Evolutionary conservation across 768 basidiomycete genomes (phyloP).

Genomic region (Lactarius trivialis): DNA sequence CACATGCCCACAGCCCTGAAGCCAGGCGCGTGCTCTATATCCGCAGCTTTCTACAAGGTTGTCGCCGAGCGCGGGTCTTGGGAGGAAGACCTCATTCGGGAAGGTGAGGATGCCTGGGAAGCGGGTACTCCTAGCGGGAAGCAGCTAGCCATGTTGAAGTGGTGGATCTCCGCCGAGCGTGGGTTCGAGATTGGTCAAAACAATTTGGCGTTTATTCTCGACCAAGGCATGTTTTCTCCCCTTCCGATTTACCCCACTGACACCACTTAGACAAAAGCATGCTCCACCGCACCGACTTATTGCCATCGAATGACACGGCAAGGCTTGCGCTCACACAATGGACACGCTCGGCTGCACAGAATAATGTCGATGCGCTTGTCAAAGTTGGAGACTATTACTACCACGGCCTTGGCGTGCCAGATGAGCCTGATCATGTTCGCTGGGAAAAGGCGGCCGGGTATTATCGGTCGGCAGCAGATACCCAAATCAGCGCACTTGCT

Average conservation of each 20-base stretch:
- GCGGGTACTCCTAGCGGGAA: slow-evolving; percentile 63
- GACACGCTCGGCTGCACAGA: slow-evolving; percentile 89
- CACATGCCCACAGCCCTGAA: slow-evolving; percentile 42
- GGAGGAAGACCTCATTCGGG: slow-evolving; percentile 72
- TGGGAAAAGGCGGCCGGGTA: slow-evolving; percentile 90
- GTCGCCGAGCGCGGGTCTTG: slow-evolving; percentile 89
- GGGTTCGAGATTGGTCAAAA: slow-evolving; percentile 93
- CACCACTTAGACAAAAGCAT: slow-evolving; percentile 55
- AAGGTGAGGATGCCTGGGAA: slow-evolving; percentile 74
- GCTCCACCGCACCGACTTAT: slow-evolving; percentile 55
- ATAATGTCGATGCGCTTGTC: slow-evolving; percentile 93
- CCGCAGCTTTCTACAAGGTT: slow-evolving; percentile 89
- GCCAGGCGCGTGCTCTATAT: slow-evolving; percentile 78
- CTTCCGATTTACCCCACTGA: slow-evolving; percentile 1
- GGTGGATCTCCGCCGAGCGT: slow-evolving; percentile 92
- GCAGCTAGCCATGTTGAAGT: slow-evolving; percentile 81
- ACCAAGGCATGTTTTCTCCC: slow-evolving; percentile 61
- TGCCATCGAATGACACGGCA: slow-evolving; percentile 79
- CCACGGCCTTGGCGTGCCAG: slow-evolving; percentile 74
- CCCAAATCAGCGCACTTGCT: slow-evolving; percentile 85
- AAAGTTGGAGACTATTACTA: slow-evolving; percentile 99
- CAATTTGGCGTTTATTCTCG: slow-evolving; percentile 87
- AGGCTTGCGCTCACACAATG: slow-evolving; percentile 84
- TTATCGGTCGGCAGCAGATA: slow-evolving; percentile 92
- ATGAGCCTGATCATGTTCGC: slow-evolving; percentile 55